Conservation (phyloP, 2,329 filamentous ascomycete species). For the Elsinoe ampelina region DNA sequence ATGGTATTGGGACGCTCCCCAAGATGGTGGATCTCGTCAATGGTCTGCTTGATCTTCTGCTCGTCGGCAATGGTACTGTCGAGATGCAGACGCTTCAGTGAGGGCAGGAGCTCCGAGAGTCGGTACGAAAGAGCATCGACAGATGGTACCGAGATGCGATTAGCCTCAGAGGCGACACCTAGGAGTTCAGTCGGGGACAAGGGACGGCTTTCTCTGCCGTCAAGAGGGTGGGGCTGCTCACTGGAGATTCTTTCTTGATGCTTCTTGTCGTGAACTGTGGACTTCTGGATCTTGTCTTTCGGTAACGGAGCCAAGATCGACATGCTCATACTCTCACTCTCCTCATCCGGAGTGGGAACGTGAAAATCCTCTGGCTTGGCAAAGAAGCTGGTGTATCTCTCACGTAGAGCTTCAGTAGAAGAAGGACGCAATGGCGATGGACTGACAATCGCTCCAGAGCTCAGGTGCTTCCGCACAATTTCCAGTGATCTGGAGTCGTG, state of each 20-base stretch:
- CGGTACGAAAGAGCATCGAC: constrained; percentile 37
- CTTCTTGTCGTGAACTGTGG: background rate
- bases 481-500: constrained; percentile 33
- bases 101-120: constrained; percentile 38
- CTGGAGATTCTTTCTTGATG: background rate
- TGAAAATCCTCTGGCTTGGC: constrained; percentile 33
- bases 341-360: constrained; percentile 3
- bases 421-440: constrained; percentile 29
- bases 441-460: constrained; percentile 25
- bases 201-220: constrained; percentile 21
- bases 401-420: constrained; percentile 32
- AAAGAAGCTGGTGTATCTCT: constrained; percentile 39
- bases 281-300: constrained; percentile 4
- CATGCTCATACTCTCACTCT: constrained; percentile 5
- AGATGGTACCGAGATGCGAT: constrained; percentile 38
- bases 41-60: constrained; percentile 28
- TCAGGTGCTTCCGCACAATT: constrained; percentile 22
- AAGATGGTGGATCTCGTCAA: constrained; percentile 27
- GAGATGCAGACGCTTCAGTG: constrained; percentile 32
- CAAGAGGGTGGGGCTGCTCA: constrained; percentile 1
- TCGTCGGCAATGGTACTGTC: constrained; percentile 29
- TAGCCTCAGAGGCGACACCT: constrained; percentile 34
- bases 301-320: constrained; percentile 14
- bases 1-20: constrained; percentile 26
- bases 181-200: constrained; percentile 35